Conservation (phyloP, 495 filamentous ascomycete genomes). For the Rhypophila decipiens region DNA sequence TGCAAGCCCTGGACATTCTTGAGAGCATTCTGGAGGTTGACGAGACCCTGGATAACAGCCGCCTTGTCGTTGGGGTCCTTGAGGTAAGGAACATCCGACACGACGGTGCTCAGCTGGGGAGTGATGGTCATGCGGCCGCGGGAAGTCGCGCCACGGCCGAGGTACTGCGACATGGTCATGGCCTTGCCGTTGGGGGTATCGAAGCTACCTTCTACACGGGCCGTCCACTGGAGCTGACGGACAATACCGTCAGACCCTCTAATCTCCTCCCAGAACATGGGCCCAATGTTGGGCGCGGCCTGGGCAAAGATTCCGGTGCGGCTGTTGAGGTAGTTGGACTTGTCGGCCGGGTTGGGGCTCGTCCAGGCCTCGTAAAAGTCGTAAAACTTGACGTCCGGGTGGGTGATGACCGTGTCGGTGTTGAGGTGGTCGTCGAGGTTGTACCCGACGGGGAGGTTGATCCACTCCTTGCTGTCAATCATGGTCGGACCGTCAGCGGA, state of each 20-base stretch:
- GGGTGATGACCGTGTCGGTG: conserved; percentile 59
- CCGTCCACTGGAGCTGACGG: conserved; percentile 60
- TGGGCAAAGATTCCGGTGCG: conserved; percentile 60
- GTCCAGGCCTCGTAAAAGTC: conserved; percentile 59
- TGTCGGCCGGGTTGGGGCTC: conserved; percentile 31
- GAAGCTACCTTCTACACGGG: conserved; percentile 51
- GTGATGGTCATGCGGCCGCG: conserved; percentile 59
- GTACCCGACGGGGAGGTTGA: conserved; percentile 67
- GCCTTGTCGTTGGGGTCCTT: conserved; percentile 45
- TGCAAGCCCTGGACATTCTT: conserved; percentile 46
- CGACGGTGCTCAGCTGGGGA: conserved; percentile 47
- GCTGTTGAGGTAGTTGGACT: conserved; percentile 30
- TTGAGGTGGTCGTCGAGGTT: conserved; percentile 71
- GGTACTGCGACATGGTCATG: conserved; percentile 61
- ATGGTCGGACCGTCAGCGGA: conserved; percentile 49
- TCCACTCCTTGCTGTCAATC: conserved; percentile 52
- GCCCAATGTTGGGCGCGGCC: conserved; percentile 61
- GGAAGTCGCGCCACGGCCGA: conserved; percentile 55
- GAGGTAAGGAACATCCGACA: conserved; percentile 50
- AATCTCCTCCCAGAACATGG: conserved; percentile 57
- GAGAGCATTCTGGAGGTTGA: conserved; percentile 52
- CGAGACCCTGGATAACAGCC: conserved; percentile 49
- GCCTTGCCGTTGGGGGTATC: conserved; percentile 36
- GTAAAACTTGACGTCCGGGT: conserved; percentile 54
- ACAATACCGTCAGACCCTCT: conserved; percentile 56